A percentile compares a stretch with the other conserved stretches of the same genome.
These are phyloP conservation scores for Trichoderma atroviride DNA, from an alignment of 2,329 filamentous ascomycete genomes.

Conservation along the genomic window DNA sequence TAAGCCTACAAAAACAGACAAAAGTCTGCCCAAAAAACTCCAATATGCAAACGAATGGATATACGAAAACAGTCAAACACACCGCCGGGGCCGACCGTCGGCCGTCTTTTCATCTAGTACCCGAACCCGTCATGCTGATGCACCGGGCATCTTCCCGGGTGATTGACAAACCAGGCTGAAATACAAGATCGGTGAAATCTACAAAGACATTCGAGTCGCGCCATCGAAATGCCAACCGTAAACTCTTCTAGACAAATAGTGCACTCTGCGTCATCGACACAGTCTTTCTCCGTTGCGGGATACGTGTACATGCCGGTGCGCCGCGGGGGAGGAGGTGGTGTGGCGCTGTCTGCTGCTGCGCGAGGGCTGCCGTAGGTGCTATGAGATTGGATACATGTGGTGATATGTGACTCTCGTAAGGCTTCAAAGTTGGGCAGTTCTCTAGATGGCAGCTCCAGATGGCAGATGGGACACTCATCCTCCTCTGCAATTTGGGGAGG, in stretches of 20 bases:
- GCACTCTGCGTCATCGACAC: conserved; percentile 67
- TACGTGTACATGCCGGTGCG: conserved; percentile 67
- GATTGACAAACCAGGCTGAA: conserved; percentile 62
- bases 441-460: conserved; percentile 66
- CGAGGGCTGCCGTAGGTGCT: conserved; percentile 51
- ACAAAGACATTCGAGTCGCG: conserved; percentile 67
- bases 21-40: conserved; percentile 13
- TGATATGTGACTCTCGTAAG: conserved; percentile 61
- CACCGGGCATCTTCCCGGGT: conserved; percentile 65
- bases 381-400: conserved; percentile 57
- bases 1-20: conserved; percentile 9
- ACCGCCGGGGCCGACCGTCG: not conserved
- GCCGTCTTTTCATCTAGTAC: conserved; percentile 31
- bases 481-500: conserved; percentile 65
- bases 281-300: conserved; percentile 67
- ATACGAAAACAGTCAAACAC: not conserved
- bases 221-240: conserved; percentile 63
- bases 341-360: conserved; percentile 32
- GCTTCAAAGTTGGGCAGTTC: conserved; percentile 56
- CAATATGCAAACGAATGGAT: conserved; percentile 26
- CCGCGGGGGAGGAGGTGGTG: conserved; percentile 43
- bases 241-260: conserved; percentile 71
- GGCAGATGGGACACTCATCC: conserved; percentile 79
- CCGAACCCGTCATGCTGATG: conserved; percentile 66
- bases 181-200: conserved; percentile 66